Percentiles rank a stretch among this genome's conserved stretches.
These are phyloP conservation scores for Omphalea diandra DNA, from an alignment of 441 rosid species.

Conservation along the genomic window DNA sequence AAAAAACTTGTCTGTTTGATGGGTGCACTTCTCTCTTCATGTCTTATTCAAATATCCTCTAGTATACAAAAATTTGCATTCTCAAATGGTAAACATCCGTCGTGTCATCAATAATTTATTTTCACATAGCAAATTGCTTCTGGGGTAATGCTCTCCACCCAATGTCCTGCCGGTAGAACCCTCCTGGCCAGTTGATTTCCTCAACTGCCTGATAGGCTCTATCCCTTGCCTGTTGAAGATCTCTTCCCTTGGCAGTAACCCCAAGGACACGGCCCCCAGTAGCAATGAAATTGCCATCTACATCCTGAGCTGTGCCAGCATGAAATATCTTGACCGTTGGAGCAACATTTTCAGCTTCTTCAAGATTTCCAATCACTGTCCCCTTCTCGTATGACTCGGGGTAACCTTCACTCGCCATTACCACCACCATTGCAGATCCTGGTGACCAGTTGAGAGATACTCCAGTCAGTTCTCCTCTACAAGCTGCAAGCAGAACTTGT, in stretches of 20 bases:
- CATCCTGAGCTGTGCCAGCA: conserved; percentile 76
- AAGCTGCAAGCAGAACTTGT: conserved; percentile 81
- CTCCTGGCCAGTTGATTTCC: conserved; percentile 76
- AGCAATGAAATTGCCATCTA: conserved; percentile 62
- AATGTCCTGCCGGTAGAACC: conserved; percentile 72
- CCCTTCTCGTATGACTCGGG: conserved; percentile 87
- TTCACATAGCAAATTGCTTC: conserved; percentile 36
- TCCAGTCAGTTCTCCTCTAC: conserved; percentile 62
- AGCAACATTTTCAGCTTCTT: conserved; percentile 74
- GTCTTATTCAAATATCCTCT: not conserved
- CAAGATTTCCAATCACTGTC: conserved; percentile 57
- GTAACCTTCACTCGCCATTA: conserved; percentile 91
- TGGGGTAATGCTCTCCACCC: conserved; percentile 88
- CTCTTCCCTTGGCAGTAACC: conserved; percentile 72
- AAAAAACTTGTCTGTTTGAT: too few species aligned
- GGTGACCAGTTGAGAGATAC: conserved; percentile 77
- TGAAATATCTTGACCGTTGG: conserved; percentile 75
- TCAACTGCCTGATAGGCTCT: conserved; percentile 68
- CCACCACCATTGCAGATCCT: conserved; percentile 88
- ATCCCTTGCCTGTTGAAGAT: conserved; percentile 71
- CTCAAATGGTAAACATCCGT: not conserved
- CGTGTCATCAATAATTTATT: conserved; percentile 9
- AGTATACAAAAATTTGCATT: not conserved
- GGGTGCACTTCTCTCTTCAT: not conserved
- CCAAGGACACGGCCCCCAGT: conserved; percentile 91